Evolutionary conservation across 805 yeast genomes (phyloP), one percentile per base, ranked within the genome.

Genomic region (Zygosaccharomyces lentus): DNA sequence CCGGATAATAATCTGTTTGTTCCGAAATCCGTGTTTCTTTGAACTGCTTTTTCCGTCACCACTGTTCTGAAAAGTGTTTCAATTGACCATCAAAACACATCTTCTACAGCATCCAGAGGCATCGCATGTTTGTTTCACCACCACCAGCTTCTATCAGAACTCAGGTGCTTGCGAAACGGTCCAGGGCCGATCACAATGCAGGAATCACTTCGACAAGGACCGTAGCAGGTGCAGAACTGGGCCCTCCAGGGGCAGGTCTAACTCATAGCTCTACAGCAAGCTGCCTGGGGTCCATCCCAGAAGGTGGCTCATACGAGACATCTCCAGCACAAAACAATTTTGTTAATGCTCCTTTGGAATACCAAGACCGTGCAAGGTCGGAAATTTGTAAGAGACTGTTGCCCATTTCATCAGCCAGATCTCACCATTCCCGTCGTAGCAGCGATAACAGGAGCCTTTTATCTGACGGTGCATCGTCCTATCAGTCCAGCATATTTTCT

Each of bases 291-390:
- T 25, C 24, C 15, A 25, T 41, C 27, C 41, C 39, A 23, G 25
- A 35, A 34, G 41, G 48, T 13, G 24, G 40, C n/a, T 30, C 24
- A 25, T 13, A 30, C 26, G 41, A 40, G 41, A 12, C 40, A 37
- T 29, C 19, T 34, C 15, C 47, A 32, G 34, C 42, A 44, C 27
- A 45, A 40, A 27, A 47, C 7, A 56, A 55, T 49, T 64, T 65
- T 38, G 65, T 65, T 24, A 64, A 55, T 49, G 63, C 68, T 2
- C 69, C 69, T 15, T 56, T 59, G 24, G 68, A 65, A 37, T 65
- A 62, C 46, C 60, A 66, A 9, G 58, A 61, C 24, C 58, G 69
- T 42, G 69, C 69, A 6, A 60, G 70, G 48, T 56, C 56, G 37
- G 67, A 64, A 38, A 65, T 66, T 44, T 59, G 59, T 31, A 61